Base-by-base conservation (phyloP, 768 basidiomycete species). In the Mycena metata region DNA sequence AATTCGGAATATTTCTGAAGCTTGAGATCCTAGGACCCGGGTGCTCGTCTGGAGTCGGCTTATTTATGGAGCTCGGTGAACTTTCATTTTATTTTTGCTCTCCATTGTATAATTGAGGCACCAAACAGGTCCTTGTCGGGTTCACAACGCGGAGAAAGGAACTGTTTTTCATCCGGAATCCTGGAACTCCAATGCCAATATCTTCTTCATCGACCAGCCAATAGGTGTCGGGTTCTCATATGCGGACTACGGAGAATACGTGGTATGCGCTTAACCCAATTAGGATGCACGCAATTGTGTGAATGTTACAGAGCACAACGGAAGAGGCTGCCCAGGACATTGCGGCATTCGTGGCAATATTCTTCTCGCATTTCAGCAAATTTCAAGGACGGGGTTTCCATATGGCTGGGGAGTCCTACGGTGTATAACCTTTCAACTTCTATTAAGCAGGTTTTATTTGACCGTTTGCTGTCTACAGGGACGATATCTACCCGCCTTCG, bases 281-380 rank as follows among this genome's bases (percentile, higher is more conserved):
- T 23, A 9, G n/a, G n/a, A n/a, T n/a, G n/a, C n/a, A n/a, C n/a
- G n/a, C 60, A 16, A 13, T 1, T 3, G 2, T 50, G 11, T 5
- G 43, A 24, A 6, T 35, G 13, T 0, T 54, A 33, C 55, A 86
- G 85, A 80, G 81, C 63, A 87, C 83, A 8, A 87, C 86, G 0
- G 82, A 85, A 69, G 85, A 88, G 52, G 88, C 86, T 7, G 85
- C 86, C 1, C 77, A 81, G 43, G 88, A 89, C 60, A 83, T 89
- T 13, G 85, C 86, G 4, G 83, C 86, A 0, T 89, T 89, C 65
- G 78, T 88, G 1, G 78, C 81, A 19, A 84, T 89, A 60, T 88
- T 89, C 75, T 88, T 88, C 45, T 84, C 88, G 66, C 79, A 84
- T 41, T 89, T 89, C 72, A 79, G 69, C 42, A 78, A 85, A 64